Base-by-base conservation (phyloP, 306 rosid species). In the Trifolium pratense region DNA sequence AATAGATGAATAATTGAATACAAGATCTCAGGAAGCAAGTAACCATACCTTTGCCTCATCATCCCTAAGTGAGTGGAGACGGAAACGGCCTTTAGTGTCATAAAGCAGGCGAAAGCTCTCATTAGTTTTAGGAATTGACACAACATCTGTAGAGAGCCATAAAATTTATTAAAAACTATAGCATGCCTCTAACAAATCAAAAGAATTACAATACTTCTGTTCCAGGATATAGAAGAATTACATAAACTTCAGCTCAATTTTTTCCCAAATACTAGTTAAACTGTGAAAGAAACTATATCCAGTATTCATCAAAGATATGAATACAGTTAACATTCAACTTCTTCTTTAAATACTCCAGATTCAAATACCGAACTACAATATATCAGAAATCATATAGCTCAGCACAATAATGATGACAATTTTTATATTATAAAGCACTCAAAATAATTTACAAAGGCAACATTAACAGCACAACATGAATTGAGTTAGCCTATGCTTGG, bases 101-200 rank as follows among this genome's bases (percentile, higher is more conserved):
- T 91, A 88, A 8, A 91, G 92, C 59, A 91, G 90, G 61, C 90
- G 97, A 68, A 88, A 88, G 49, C 80, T 91, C 85, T 88, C 92
- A 46, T 87, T 87, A 0, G 94, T 86, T 67, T 91, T 88, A 0
- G 97, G 97, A 64, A 91, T 88, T 4, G 97, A 88, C 32, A 91
- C 86, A 71, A 88, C 94, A 80, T 91, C 93, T 88, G 85, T 15
- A 58, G n/a, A 11, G 23, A 77, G 3, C 36, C 14, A 46, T 0
- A 14, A 63, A 63, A 31, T 6, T 20, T 14, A 39, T 29, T 2
- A 3, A 48, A 18, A 9, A 18, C 15, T 20, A 25, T 26, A 23
- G 52, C 6, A 58, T 36, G 9, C 25, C 4, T 7, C 48, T 45
- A 12, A 49, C 17, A 71, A 37, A 64, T 9, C 14, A 42, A 26